Base-by-base conservation (phyloP, 495 filamentous ascomycete species). In the Xylaria venustula region DNA sequence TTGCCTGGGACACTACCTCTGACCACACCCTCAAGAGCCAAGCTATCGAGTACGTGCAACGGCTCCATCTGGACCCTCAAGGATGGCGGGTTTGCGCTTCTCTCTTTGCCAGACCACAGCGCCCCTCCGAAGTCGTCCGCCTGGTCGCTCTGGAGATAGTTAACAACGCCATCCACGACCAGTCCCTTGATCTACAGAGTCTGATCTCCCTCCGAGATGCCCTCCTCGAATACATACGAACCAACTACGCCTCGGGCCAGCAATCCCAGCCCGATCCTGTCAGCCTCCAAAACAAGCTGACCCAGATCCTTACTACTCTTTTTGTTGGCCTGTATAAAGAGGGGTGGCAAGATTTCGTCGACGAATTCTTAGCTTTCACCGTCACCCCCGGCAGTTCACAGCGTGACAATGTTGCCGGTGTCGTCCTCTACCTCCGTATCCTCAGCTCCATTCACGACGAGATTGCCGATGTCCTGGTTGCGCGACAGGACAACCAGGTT, bases 251-350 rank as follows among this genome's bases (percentile, higher is more conserved):
- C 19, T 79, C 77, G 17, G 77, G 79, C 19, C 77, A 78, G 42
- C 79, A 79, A 44, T 76, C 77, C 20, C 74, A 76, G 20, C 71
- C 81, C 58, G 93, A 97, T 72, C 81, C 87, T 9, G 64, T 86
- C 34, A 81, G 82, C 63, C 87, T 99, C 30, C 95, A 98, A 75
- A 99, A 98, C 75, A 99, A 99, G 74, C 87, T 98, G 61, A 90
- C 92, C 25, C 94, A 99, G 74, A 96, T 93, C 32, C 75, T 98
- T 42, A 99, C 94, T 11, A 90, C 88, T 65, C 87, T 99, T 22
- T 99, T 98, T 73, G 86, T 89, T 7, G 81, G 83, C 7, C 78
- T 95, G 32, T 99, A 99, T 75, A 87, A 84, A 54, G 83, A 87
- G 46, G 87, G 87, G 2, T 99, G 94, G 94, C 83, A 88, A 59